Evolutionary conservation across 371 early-diverging fungal species (phyloP).

Genomic region (Caulochytrium protostelioides): DNA sequence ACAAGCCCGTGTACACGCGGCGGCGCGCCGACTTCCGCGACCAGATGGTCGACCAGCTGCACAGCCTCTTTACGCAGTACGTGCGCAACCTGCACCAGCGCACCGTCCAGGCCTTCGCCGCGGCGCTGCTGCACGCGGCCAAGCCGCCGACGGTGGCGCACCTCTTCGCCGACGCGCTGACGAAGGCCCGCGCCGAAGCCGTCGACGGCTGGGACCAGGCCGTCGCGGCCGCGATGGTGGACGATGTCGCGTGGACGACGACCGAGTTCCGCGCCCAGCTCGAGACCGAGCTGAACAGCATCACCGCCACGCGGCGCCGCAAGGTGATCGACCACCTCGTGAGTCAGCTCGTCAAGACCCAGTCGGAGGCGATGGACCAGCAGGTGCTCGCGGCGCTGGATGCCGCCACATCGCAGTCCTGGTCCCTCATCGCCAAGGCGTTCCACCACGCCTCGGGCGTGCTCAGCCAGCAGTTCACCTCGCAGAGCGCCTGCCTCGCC

Average conservation of each 20-base stretch:
- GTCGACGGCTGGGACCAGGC: too few relatives aligned
- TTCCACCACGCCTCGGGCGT: too few relatives aligned
- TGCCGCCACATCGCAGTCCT: too few relatives aligned
- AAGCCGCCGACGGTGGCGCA: neutral
- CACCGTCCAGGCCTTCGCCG: constrained; percentile 38
- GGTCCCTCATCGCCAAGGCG: too few relatives aligned
- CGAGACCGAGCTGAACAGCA: too few relatives aligned
- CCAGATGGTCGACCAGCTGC: constrained; percentile 51
- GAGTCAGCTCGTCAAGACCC: too few relatives aligned
- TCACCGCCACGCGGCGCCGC: too few relatives aligned
- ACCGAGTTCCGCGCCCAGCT: constrained; percentile 79
- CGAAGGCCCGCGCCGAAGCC: constrained; percentile 20
- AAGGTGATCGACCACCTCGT: too few relatives aligned
- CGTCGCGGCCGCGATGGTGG: constrained; percentile 14
- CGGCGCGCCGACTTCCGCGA: constrained; percentile 58
- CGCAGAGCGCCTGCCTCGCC: too few relatives aligned
- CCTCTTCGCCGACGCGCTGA: constrained; percentile 33
- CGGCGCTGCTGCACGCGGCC: constrained; percentile 18
- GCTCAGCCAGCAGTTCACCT: too few relatives aligned
- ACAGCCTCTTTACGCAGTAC: constrained; percentile 59
- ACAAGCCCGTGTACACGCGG: constrained; percentile 61
- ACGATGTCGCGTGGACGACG: constrained; percentile 61
- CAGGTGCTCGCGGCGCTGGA: too few relatives aligned
- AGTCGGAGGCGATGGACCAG: too few relatives aligned
- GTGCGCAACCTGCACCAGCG: constrained; percentile 59